A percentile compares a stretch with the other conserved stretches of the same genome.
Conservation (phyloP, 331 rosid genomes). For the Pyracantha coccinea region DNA sequence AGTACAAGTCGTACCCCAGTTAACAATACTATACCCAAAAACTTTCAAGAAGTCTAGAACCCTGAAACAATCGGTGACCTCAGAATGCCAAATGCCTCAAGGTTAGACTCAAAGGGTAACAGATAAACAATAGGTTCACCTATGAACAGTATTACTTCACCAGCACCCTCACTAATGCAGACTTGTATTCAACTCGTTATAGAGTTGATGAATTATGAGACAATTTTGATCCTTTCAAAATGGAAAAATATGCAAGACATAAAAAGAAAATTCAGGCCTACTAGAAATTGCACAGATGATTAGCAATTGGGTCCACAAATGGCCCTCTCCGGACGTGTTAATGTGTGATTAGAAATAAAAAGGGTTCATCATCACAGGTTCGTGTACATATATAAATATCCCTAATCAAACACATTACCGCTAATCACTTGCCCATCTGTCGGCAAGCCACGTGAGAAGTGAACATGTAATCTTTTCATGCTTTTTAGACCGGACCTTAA, state of each 20-base stretch:
- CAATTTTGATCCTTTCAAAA: not conserved
- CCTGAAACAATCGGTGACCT: not conserved
- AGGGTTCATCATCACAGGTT: not conserved
- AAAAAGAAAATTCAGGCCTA: not conserved
- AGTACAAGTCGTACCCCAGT: too few relatives aligned
- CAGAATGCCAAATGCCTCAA: not conserved
- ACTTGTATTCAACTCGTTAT: not conserved
- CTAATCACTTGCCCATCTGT: constrained; percentile 87
- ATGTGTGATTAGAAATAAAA: not conserved
- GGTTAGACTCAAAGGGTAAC: not conserved
- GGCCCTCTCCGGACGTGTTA: not conserved
- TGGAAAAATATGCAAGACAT: not conserved
- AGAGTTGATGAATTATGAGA: not conserved
- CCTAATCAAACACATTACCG: constrained; percentile 34
- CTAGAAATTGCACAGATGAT: not conserved
- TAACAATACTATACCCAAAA: not conserved
- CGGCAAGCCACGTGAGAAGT: constrained; percentile 85
- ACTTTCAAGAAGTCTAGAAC: not conserved
- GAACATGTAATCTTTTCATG: constrained; percentile 88
- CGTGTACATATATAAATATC: not conserved
- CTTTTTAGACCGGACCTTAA: constrained; percentile 69
- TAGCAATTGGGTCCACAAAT: not conserved
- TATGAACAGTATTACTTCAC: not conserved
- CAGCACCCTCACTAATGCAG: not conserved
- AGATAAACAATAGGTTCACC: not conserved